Evolutionary conservation across 352 stramenopile genomes (phyloP).

Genomic region (Phytopythium boreale): DNA sequence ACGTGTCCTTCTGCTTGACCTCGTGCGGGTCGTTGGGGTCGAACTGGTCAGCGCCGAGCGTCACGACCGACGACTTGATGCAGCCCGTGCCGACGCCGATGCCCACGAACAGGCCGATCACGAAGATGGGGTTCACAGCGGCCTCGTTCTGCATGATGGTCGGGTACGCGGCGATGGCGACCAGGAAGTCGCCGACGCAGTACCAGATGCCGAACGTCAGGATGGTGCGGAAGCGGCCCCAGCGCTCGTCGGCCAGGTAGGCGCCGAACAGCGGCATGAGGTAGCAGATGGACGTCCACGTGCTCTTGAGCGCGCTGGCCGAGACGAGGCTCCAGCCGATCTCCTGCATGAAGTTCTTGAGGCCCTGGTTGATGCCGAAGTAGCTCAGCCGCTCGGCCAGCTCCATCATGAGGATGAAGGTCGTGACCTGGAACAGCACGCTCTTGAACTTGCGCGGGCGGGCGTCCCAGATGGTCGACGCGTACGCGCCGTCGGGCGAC

Average conservation of each 20-base stretch:
- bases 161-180: conserved; percentile 54
- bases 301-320: conserved; percentile 49
- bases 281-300: conserved; percentile 61
- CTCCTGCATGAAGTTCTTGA: conserved; percentile 58
- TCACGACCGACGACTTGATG: conserved; percentile 61
- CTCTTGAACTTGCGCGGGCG: conserved; percentile 51
- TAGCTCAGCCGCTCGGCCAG: conserved; percentile 58
- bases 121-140: conserved; percentile 49
- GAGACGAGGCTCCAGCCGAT: conserved; percentile 51
- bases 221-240: conserved; percentile 59
- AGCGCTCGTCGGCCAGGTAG: conserved; percentile 57
- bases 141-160: conserved; percentile 36
- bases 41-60: conserved; percentile 57
- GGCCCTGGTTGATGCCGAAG: conserved; percentile 53
- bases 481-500: conserved; percentile 14
- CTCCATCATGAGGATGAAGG: conserved; percentile 66
- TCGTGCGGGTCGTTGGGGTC: conserved; percentile 37
- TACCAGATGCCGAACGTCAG: conserved; percentile 61
- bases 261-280: conserved; percentile 46
- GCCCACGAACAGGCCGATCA: conserved; percentile 50
- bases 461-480: conserved; percentile 30
- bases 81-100: conserved; percentile 39
- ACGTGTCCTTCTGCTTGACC: conserved; percentile 51
- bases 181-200: conserved; percentile 55
- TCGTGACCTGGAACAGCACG: conserved; percentile 49